Evolutionary conservation across 192 early-diverging fungal genomes (phyloP), one percentile per base, ranked within the genome.

Genomic region (Podila minutissima): DNA sequence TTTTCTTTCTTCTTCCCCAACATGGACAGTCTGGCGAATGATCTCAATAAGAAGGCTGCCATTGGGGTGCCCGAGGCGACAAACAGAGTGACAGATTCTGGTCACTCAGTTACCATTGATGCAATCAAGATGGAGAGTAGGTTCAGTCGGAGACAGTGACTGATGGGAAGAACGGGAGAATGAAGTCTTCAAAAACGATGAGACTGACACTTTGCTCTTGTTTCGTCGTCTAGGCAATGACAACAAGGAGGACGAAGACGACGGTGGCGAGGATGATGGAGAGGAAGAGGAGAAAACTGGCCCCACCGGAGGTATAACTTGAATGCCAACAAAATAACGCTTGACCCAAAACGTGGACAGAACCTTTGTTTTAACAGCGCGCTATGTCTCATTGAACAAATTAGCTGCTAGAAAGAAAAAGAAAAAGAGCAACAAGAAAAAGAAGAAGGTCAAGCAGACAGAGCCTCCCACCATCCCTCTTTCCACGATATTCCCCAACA

Each of bases 401-500:
- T 24, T 17, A 66, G 75, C 58, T n/a, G 75, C 57, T 1, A 65
- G 72, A 28, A 79, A 79, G 57, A 79, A 79, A 59, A 79, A 79
- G 70, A 79, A 79, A 66, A 79, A 79, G 65, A 72, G 28, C 53
- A 77, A 71, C 69, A 79, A 72, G 66, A 79, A 79, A 41, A 79
- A 79, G 65, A 72, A 63, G 33, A 72, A 72, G 58, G 35, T 41
- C 46, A 55, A 55, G 53, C 93, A 94, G 69, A 89, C 91, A 0
- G 88, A 89, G 31, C 88, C 89, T 31, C 88, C 91, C 2, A 85
- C 89, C 19, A 88, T 93, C 55, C 96, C 96, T 3, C 88, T 99
- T 6, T 89, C 94, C 0, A 85, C 92, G 66, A 81, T 98, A n/a
- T 98, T 93, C 85, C 88, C 91, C 24, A 87, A 88, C 84, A 85